A percentile compares a stretch with the other conserved stretches of the same genome.
Evolutionary conservation across 192 early-diverging fungal species (phyloP).

Genomic region (Umbelopsis vinacea): DNA sequence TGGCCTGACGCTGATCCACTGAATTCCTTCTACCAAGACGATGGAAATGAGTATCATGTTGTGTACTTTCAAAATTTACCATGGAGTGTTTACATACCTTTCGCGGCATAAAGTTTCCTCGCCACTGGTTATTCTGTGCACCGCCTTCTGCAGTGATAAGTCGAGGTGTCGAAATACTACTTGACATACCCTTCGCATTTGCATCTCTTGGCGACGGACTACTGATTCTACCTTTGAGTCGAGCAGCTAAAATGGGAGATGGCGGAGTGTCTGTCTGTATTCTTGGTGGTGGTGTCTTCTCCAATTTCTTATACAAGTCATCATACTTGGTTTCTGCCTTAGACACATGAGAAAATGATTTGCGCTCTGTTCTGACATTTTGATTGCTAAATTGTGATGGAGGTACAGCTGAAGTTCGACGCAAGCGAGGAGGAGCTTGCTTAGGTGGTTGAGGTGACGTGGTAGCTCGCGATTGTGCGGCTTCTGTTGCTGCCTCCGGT

Average conservation of each 20-base stretch:
- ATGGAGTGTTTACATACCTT: background rate
- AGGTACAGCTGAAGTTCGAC: background rate
- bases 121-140: background rate
- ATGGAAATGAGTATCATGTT: background rate
- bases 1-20: background rate
- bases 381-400: background rate
- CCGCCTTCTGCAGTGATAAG: background rate
- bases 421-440: background rate
- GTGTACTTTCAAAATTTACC: background rate
- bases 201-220: background rate
- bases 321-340: conserved; percentile 43
- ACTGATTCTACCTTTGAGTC: background rate
- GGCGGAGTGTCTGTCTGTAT: background rate
- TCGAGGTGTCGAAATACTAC: background rate
- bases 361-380: conserved; percentile 17
- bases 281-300: background rate
- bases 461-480: background rate
- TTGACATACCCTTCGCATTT: background rate
- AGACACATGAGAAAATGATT: conserved; percentile 42
- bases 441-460: background rate
- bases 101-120: background rate
- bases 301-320: conserved; percentile 39
- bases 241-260: background rate
- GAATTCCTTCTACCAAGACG: background rate
- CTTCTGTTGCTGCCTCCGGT: background rate